Conservation (phyloP, 495 filamentous ascomycete species). For the Astrocystis sublimbata region DNA sequence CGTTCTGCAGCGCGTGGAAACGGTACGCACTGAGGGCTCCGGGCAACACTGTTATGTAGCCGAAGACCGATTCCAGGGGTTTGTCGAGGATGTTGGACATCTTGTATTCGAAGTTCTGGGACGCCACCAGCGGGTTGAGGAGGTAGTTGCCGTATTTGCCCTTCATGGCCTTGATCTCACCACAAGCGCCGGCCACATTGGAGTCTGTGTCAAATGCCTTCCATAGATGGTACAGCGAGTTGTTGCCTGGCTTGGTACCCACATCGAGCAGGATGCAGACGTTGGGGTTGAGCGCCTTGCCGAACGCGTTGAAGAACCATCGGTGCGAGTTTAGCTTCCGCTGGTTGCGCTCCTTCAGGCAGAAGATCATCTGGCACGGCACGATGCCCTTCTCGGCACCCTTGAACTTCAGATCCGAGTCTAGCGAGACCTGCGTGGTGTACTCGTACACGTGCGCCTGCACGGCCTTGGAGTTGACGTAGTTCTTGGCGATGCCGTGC, state of each 20-base stretch:
- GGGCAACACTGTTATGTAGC: slow-evolving; percentile 95
- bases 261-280: slow-evolving; percentile 97
- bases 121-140: slow-evolving; percentile 91
- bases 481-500: slow-evolving; percentile 96
- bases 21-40: slow-evolving; percentile 94
- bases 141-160: slow-evolving; percentile 80
- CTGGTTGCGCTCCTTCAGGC: slow-evolving; percentile 95
- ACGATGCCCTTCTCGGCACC: slow-evolving; percentile 98
- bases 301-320: slow-evolving; percentile 99
- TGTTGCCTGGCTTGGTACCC: slow-evolving; percentile 83
- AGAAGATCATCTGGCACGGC: slow-evolving; percentile 99
- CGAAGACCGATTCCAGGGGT: slow-evolving; percentile 94
- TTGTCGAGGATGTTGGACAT: slow-evolving; percentile 99
- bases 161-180: slow-evolving; percentile 96
- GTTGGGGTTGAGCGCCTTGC: slow-evolving; percentile 87
- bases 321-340: slow-evolving; percentile 98
- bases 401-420: slow-evolving; percentile 95
- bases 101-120: slow-evolving; percentile 99
- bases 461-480: slow-evolving; percentile 85
- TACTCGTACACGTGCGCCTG: slow-evolving; percentile 97
- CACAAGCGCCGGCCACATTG: slow-evolving; percentile 92
- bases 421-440: slow-evolving; percentile 95
- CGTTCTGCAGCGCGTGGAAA: slow-evolving; percentile 96
- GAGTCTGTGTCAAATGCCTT: slow-evolving; percentile 98
- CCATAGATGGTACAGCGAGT: slow-evolving; percentile 96